Evolutionary conservation across 2,329 filamentous ascomycete species (phyloP).

Genomic region (Phialemonium atrogriseum): DNA sequence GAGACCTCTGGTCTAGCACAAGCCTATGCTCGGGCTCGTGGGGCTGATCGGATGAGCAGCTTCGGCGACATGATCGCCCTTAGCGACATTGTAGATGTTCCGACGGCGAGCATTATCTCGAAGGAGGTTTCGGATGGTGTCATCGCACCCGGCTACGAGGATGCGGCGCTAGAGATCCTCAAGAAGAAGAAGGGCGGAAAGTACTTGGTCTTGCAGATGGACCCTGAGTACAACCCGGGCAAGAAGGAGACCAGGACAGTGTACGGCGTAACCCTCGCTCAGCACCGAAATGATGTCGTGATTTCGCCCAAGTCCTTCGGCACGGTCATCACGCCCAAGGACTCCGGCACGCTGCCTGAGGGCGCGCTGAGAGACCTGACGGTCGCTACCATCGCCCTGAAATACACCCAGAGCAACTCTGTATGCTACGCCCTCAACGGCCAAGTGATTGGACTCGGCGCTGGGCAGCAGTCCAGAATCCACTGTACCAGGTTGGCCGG

Average conservation of each 20-base stretch:
- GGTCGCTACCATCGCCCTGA: conserved; percentile 91
- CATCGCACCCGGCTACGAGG: conserved; percentile 79
- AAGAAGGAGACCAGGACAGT: conserved; percentile 80
- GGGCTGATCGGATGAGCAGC: conserved; percentile 96
- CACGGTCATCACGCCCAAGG: conserved; percentile 80
- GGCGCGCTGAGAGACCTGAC: conserved; percentile 81
- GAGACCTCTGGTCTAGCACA: conserved; percentile 81
- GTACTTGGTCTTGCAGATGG: conserved; percentile 93
- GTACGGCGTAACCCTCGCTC: conserved; percentile 80
- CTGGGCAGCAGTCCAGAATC: conserved; percentile 94
- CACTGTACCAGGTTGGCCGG: conserved; percentile 97
- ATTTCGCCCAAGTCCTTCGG: conserved; percentile 81
- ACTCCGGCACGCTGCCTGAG: conserved; percentile 63
- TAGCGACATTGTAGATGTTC: conserved; percentile 80
- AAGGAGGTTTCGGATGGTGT: conserved; percentile 97
- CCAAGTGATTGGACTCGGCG: conserved; percentile 87
- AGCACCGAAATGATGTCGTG: conserved; percentile 86
- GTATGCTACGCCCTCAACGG: conserved; percentile 95
- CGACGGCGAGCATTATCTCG: conserved; percentile 95
- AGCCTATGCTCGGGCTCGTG: conserved; percentile 90
- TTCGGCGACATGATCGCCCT: conserved; percentile 96
- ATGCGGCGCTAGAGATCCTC: conserved; percentile 80
- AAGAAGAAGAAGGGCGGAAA: conserved; percentile 98
- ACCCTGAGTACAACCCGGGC: conserved; percentile 73
- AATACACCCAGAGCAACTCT: conserved; percentile 98